Evolutionary conservation across 345 rosid genomes (phyloP).

Genomic region (Noccaea bulbosa): DNA sequence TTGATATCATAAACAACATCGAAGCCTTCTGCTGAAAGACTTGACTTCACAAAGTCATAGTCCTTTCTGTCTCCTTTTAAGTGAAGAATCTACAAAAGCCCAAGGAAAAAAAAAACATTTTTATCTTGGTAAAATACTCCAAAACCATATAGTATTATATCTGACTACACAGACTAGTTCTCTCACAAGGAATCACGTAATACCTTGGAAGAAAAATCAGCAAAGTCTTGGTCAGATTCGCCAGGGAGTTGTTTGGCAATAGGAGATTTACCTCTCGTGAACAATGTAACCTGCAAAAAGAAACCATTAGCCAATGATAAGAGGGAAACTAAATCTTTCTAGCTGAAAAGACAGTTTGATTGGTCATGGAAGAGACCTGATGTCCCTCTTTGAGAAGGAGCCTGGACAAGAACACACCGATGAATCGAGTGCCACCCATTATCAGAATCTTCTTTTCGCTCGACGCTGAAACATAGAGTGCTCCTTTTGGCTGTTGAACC

Average conservation of each 20-base stretch:
- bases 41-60: slow-evolving; percentile 91
- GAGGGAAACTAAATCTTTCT: background rate
- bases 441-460: slow-evolving; percentile 83
- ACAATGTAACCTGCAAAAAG: slow-evolving; percentile 80
- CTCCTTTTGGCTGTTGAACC: slow-evolving; percentile 66
- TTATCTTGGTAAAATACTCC: background rate
- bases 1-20: slow-evolving; percentile 96
- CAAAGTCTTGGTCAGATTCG: slow-evolving; percentile 82
- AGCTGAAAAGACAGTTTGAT: slow-evolving; percentile 3
- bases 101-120: slow-evolving; percentile 6
- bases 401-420: slow-evolving; percentile 86
- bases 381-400: slow-evolving; percentile 94
- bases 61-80: slow-evolving; percentile 97
- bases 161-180: background rate
- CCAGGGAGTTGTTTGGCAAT: slow-evolving; percentile 84
- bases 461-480: slow-evolving; percentile 73
- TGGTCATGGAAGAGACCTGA: slow-evolving; percentile 54
- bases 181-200: slow-evolving; percentile 15
- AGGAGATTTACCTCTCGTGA: slow-evolving; percentile 93
- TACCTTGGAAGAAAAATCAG: slow-evolving; percentile 93
- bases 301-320: slow-evolving; percentile 10
- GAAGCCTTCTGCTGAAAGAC: slow-evolving; percentile 90
- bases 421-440: slow-evolving; percentile 97
- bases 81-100: slow-evolving; percentile 72
- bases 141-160: background rate